phyloP scores from a whole-genome alignment of 2,329 filamentous ascomycete species.

The Ilyonectria robusta region DNA sequence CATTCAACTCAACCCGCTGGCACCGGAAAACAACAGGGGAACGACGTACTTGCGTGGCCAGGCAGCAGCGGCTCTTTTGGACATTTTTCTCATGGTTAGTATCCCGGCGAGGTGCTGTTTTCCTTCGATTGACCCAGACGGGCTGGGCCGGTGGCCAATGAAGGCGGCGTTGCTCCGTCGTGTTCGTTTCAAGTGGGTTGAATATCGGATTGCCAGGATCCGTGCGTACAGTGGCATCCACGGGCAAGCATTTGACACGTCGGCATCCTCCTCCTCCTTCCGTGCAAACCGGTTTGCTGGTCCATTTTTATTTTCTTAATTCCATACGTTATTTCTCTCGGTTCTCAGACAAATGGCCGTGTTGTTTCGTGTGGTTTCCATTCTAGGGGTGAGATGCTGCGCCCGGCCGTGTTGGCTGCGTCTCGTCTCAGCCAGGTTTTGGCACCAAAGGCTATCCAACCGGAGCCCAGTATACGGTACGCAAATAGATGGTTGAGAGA shows the following conservation, averaged over 20 bases:
- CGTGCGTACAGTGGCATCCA: too few relatives aligned
- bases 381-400: neutral
- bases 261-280: neutral
- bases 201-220: neutral
- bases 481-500: neutral
- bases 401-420: conserved; percentile 6
- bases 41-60: conserved; percentile 15
- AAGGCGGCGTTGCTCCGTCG: neutral
- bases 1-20: conserved; percentile 5
- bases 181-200: neutral
- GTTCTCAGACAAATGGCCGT: neutral
- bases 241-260: neutral
- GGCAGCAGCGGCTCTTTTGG: conserved; percentile 7
- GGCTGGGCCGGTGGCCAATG: neutral
- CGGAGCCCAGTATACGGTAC: neutral
- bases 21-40: neutral
- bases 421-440: conserved; percentile 7
- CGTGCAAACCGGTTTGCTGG: neutral
- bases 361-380: neutral
- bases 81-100: neutral
- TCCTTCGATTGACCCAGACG: neutral
- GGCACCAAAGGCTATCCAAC: neutral
- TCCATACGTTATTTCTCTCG: neutral
- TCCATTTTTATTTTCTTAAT: neutral
- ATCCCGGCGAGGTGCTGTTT: neutral